phyloP scores from a whole-genome alignment of 805 yeast genomes.

The Zygosaccharomyces bailii region DNA sequence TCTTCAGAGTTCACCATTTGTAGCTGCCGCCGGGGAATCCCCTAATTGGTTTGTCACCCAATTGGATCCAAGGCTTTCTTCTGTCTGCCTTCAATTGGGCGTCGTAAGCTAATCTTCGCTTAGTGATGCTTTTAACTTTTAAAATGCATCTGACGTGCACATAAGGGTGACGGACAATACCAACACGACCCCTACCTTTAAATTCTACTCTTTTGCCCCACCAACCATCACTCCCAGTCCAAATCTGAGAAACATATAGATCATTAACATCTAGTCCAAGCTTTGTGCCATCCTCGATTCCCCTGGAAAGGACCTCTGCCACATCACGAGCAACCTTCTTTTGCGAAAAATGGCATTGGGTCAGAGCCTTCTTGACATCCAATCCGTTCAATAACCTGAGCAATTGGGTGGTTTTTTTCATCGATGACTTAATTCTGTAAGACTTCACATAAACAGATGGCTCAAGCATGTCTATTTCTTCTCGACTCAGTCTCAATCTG shows the following conservation, averaged over 20 bases:
- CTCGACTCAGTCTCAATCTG: conserved; percentile 52
- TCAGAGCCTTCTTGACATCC: conserved; percentile 73
- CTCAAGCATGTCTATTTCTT: conserved; percentile 75
- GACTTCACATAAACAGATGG: conserved; percentile 84
- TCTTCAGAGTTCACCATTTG: conserved; percentile 45
- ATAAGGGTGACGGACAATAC: conserved; percentile 69
- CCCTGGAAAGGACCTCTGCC: conserved; percentile 68
- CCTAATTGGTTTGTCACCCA: conserved; percentile 45
- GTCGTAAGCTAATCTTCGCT: conserved; percentile 58
- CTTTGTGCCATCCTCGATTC: conserved; percentile 62
- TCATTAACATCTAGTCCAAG: conserved; percentile 57
- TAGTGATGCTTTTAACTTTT: conserved; percentile 58
- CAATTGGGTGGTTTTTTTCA: conserved; percentile 81
- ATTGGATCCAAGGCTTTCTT: conserved; percentile 51
- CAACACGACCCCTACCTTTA: conserved; percentile 89
- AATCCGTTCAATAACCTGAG: conserved; percentile 71
- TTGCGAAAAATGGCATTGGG: conserved; percentile 84
- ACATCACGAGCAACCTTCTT: conserved; percentile 78
- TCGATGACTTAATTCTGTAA: conserved; percentile 78
- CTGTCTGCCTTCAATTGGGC: conserved; percentile 44
- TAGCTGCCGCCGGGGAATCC: conserved; percentile 50
- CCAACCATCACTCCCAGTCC: conserved; percentile 89
- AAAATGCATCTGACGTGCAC: conserved; percentile 79
- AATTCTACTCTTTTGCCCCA: conserved; percentile 68
- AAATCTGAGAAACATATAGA: conserved; percentile 71